Conservation (phyloP, 176 grass and related monocot species). For the Aegilops longissima region DNA sequence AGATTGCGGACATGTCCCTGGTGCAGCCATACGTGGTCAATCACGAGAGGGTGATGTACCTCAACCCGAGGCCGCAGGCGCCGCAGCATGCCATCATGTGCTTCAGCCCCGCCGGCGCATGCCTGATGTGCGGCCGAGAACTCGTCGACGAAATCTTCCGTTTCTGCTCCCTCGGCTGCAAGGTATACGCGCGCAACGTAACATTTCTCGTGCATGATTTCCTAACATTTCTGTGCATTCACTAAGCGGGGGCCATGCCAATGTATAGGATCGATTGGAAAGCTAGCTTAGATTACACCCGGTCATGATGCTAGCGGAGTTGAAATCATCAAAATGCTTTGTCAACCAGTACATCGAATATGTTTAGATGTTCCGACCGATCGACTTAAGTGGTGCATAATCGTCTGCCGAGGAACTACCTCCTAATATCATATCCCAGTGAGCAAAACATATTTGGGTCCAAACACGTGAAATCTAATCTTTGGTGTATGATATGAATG, state of each 20-base stretch:
- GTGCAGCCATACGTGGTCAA: background rate
- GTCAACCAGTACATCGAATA: too few relatives aligned
- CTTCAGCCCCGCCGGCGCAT: background rate
- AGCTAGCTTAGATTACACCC: background rate
- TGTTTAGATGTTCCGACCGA: background rate
- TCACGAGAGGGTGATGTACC: background rate
- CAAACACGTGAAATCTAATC: background rate
- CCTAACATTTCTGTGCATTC: background rate
- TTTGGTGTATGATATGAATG: background rate
- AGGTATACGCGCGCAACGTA: slow-evolving; percentile 28
- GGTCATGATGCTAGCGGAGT: background rate
- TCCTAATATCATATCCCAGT: too few relatives aligned
- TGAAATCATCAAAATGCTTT: background rate
- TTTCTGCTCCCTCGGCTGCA: slow-evolving; percentile 80
- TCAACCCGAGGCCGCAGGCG: background rate
- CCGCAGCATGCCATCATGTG: background rate
- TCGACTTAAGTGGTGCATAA: background rate
- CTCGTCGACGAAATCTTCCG: slow-evolving; percentile 24
- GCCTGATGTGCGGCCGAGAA: background rate
- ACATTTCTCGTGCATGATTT: background rate
- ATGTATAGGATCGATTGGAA: background rate
- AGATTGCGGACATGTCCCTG: background rate
- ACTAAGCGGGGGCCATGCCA: background rate
- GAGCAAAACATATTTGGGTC: too few relatives aligned
- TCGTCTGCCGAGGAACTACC: too few relatives aligned